These are phyloP conservation scores for Epichloe sylvatica DNA, from an alignment of 2,329 filamentous ascomycete genomes.

Conservation along the genomic window DNA sequence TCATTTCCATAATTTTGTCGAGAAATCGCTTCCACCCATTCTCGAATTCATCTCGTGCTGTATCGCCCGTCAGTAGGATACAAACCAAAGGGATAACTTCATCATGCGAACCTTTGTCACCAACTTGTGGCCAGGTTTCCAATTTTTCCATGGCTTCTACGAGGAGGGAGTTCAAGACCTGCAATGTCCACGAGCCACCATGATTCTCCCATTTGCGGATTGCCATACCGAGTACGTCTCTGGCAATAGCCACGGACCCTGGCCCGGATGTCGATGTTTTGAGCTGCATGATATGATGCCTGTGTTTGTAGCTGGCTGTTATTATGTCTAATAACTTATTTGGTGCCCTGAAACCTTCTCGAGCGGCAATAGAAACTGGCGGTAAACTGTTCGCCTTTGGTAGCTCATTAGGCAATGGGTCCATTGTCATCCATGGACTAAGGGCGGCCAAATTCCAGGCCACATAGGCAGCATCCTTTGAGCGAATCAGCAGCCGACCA, in stretches of 20 bases:
- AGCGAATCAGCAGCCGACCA: slow-evolving; percentile 42
- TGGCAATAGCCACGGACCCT: slow-evolving; percentile 31
- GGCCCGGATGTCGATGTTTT: slow-evolving; percentile 41
- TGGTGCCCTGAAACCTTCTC: slow-evolving; percentile 66
- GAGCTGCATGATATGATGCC: slow-evolving; percentile 45
- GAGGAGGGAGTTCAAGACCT: slow-evolving; percentile 54
- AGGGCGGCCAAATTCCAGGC: slow-evolving; percentile 67
- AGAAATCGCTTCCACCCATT: slow-evolving; percentile 40
- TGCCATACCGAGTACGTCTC: slow-evolving; percentile 59
- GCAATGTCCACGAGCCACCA: slow-evolving; percentile 52
- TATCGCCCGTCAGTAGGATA: slow-evolving; percentile 2
- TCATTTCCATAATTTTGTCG: slow-evolving; percentile 38
- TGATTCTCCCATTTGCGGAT: slow-evolving; percentile 56
- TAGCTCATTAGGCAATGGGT: slow-evolving; percentile 26
- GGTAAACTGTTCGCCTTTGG: slow-evolving; percentile 40
- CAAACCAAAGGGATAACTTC: neutral
- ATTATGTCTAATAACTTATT: slow-evolving; percentile 63
- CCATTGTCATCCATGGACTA: slow-evolving; percentile 52
- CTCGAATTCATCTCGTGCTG: slow-evolving; percentile 33
- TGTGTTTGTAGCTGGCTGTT: slow-evolving; percentile 48
- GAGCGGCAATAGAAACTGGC: slow-evolving; percentile 36
- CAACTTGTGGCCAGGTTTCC: slow-evolving; percentile 17
- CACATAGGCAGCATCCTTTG: slow-evolving; percentile 52
- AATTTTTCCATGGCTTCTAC: slow-evolving; percentile 41
- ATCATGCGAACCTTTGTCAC: slow-evolving; percentile 19